Evolutionary conservation across 163 green algal species (phyloP), one percentile per base, ranked within the genome.

Genomic region (Scenedesmus sp.): DNA sequence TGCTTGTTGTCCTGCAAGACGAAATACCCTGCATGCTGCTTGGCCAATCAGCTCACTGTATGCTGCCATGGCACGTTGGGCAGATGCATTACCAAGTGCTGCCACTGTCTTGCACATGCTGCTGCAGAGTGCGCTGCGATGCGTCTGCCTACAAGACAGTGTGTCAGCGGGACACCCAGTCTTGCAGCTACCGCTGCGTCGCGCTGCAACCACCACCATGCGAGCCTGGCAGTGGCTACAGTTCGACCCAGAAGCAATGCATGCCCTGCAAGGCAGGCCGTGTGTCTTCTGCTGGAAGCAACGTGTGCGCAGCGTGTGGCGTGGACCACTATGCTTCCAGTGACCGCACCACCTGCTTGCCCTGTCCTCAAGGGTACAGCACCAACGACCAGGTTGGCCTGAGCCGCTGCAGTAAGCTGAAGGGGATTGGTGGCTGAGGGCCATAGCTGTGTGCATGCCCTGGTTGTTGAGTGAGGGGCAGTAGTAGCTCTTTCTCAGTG

Each of bases 41-140:
- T 76, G 65, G 9, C n/a, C 30, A 40, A 35, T 18, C 9, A n/a
- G 30, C 18, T 5, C 4, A 76, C 65, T 6, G 65, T 30, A 76
- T 61, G 6, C 51, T 56, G 46, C 46, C 7, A 56, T 56, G 46
- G 46, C 46, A 56, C 46, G 12, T 13, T 18, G 15, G 59, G 59
- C 59, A 72, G 22, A 24, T 72, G 59, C 65, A 20, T 40, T 9
- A 73, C 65, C 6, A 9, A 37, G 1, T 40, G 9, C 7, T 40
- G 7, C 59, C 59, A 72, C 22, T 35, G 16, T 12, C 26, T 72
- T 72, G 59, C 26, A 72, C 26, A 33, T 72, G 59, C 26, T 72
- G 59, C 59, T 72, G 33, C 35, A 82, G 73, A 37, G 73, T 46
- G 37, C 73, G 73, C 73, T 82, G 73, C 73, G 73, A 82, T 13